Evolutionary conservation across 306 rosid species (phyloP), one percentile per base, ranked within the genome.

Genomic region (Cicer arietinum): DNA sequence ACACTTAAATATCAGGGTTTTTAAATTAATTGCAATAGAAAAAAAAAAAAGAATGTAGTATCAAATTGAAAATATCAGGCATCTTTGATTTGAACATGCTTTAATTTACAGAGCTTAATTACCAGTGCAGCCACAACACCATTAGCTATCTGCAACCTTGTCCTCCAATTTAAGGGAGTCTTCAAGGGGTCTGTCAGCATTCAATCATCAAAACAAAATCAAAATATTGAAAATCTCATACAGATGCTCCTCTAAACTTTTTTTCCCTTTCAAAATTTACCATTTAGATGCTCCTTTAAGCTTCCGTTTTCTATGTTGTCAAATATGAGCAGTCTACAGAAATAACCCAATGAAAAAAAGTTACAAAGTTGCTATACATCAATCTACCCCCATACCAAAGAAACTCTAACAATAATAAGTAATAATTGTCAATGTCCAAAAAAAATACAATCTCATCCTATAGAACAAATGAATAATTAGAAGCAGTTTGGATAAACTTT

Each of bases 41-140:
- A 50, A 50, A 16, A 40, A 50, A 62, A 30, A 37, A 46, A 56
- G 39, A 67, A 30, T 53, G 52, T 18, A 47, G 35, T 56, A 56
- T 56, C 44, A 74, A 54, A 25, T 42, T 69, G 43, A 62, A 78
- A 39, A 64, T 20, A 74, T 58, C 18, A 69, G 57, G 65, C 41
- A 73, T 14, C 67, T 68, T 65, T 44, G 42, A 50, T 72, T 37
- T 56, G 25, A 22, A 43, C 42, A 64, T 16, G 82, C 69, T 69
- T 61, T 74, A 62, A 50, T 53, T 16, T 73, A 10, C 7, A 57
- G 56, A 71, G 75, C 87, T 66, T 30, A 30, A 30, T 30, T 81
- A 94, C 98, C 90, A 94, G 75, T 48, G 94, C 98, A 64, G 97
- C 92, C 59, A 90, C 92, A 69, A 91, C 94, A 25, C 89, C 94